Base-by-base conservation (phyloP, 148 eudicot genomes). In the Camellia japonica region DNA sequence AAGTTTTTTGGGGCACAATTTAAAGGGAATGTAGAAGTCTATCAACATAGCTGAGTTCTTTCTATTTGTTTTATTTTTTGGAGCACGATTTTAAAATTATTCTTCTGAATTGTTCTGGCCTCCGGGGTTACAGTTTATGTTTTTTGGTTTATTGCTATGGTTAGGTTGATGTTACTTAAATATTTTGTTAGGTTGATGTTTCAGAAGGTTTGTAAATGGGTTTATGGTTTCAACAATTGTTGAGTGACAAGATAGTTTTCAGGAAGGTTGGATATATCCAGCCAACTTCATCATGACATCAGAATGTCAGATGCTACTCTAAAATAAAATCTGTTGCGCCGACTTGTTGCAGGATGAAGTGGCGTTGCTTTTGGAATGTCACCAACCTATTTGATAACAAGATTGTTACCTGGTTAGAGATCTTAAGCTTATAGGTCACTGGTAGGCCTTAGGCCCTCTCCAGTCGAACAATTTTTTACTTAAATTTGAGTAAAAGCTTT, bases 221-320 rank as follows among this genome's bases (percentile, higher is more conserved):
- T n/a, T 72, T 43, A 8, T 72, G 56, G 75, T 52, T 8, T 72
- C 60, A 72, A 51, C 41, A 71, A 51, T 71, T 14, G 23, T 55
- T 38, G 6, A 30, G 11, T 56, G 41, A 46, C 41, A 9, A 60
- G 74, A 30, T 55, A 59, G 15, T 55, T 54, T 16, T 12, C 16
- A 18, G 43, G 61, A 56, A 20, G 66, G 62, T 7, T 68, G 14
- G 42, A 41, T 3, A 51, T 8, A 18, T 18, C 58, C n/a, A 60
- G 8, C 18, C 9, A 30, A 30, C 38, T 30, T 30, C 38, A 30
- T 30, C 30, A 30, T 30, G 30, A 13, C 30, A 47, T 23, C 30
- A 78, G 9, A n/a, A 38, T 12, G 8, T 47, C 60, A 54, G 15
- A n/a, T 3, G 0, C 5, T 30, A 77, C 73, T 7, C 30, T 15